Base-by-base conservation (phyloP, 352 stramenopile species). In the Pythium brachiatum region DNA sequence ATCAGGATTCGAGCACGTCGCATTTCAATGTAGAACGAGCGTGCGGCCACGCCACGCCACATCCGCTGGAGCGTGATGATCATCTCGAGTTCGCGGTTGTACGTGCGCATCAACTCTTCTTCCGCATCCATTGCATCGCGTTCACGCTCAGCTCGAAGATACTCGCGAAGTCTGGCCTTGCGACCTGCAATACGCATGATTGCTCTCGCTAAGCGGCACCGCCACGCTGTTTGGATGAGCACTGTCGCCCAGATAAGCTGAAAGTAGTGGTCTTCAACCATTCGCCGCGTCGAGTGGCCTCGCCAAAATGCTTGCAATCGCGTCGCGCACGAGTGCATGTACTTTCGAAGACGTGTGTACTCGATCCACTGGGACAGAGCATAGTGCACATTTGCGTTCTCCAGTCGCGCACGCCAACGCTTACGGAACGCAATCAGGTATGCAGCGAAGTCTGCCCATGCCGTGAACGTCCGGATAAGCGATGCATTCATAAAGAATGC, bases 221-320 rank as follows among this genome's bases (percentile, higher is more conserved):
- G 75, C 83, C 83, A 94, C 6, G 76, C 75, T 6, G 72, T 90
- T 43, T 94, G 83, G 29, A 92, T 80, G n/a, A 88, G 55, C 16
- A 92, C 73, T 0, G 73, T 62, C 0, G 85, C 85, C 85, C 85
- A 94, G 1, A 89, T 53, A 20, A 66, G 59, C 20, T 73, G 73
- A 9, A 80, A 88, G 69, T 76, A 90, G 21, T 77, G 56, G 48
- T 94, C 77, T 69, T 94, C 85, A 6, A 76, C 57, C 2, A 61
- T 36, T 0, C 82, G 76, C 1, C 85, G 76, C 25, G 66, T 59
- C 1, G 62, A 12, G 7, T 77, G 54, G 2, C 85, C 83, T 11
- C 85, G 80, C 83, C 83, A 94, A 36, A 85, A 88, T 1, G 83
- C 76, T 52, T 92, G 81, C 8, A 92, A 31, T 13, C 21, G 56